Evolutionary conservation across 2,329 filamentous ascomycete species (phyloP).

Genomic region (Neofusicoccum cordaticola): DNA sequence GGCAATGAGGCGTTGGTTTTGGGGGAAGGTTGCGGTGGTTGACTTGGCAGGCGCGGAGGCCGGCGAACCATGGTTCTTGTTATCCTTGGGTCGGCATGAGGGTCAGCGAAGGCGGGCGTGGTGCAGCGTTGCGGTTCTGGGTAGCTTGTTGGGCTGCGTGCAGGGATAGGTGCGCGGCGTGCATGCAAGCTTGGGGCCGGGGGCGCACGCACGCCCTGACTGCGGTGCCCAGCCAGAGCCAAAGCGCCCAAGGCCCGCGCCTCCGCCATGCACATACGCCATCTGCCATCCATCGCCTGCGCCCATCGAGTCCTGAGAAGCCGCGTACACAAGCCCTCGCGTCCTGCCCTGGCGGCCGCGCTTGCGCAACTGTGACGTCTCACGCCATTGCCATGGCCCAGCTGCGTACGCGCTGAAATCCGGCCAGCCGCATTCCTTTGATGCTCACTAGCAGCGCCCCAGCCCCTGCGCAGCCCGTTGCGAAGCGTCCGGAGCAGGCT

Average conservation of each 20-base stretch:
- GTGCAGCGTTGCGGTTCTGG: constrained; percentile 12
- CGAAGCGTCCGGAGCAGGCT: background rate
- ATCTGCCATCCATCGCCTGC: background rate
- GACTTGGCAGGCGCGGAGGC: constrained; percentile 6
- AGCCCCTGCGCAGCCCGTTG: background rate
- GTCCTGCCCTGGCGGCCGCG: too few species aligned
- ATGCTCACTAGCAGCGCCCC: too few species aligned
- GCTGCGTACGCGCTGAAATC: too few species aligned
- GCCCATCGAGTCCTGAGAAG: background rate
- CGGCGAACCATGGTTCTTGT: constrained; percentile 12
- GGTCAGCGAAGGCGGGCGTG: background rate
- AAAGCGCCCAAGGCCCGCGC: too few species aligned
- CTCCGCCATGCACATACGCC: background rate
- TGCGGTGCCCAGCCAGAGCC: background rate
- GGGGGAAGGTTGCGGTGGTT: background rate
- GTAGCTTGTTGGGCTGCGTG: constrained; percentile 13
- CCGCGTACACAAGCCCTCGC: background rate
- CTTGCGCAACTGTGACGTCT: constrained; percentile 8
- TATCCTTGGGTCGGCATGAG: background rate
- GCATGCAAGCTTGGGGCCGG: background rate
- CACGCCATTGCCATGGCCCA: background rate
- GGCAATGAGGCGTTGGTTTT: background rate
- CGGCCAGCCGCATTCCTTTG: background rate
- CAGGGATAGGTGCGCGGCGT: background rate
- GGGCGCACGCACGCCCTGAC: background rate